Evolutionary conservation across 1,139 yeast species (phyloP), one percentile per base, ranked within the genome.

Genomic region (Nadsonia commutata): DNA sequence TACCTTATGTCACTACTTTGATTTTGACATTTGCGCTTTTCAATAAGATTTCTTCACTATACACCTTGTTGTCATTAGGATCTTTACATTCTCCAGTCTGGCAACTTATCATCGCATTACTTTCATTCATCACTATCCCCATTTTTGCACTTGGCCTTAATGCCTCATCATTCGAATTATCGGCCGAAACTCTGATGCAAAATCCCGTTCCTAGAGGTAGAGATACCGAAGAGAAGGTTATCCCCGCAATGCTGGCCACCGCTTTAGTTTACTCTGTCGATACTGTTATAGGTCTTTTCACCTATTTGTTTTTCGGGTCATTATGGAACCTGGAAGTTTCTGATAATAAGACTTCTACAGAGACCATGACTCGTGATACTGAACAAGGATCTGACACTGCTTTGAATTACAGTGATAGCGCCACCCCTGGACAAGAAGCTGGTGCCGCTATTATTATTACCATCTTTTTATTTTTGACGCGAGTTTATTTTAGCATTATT

Each of bases 21-120:
- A 51, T 20, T 49, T 50, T 40, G 55, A 56, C 49, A 53, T 56
- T 40, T 54, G 55, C 39, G 60, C 59, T 66, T 68, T 63, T 37
- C 63, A 36, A 67, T 53, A 21, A 56, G 60, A 18, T 51, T 49
- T 52, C 54, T 4, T 55, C 56, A 7, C 50, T 54, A 19, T 51
- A 51, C 3, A 51, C 51, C 36, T 49, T 40, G 36, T 40, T 46
- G 13, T 46, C 44, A 3, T 46, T 20, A 20, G 33, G 31, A 5
- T n/a, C 37, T 20, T 33, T 45, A 8, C 42, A 38, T 13, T 44
- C 46, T 13, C 40, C 44, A n/a, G 16, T 31, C 23, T 38, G 36
- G 17, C 46, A 3, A 18, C 44, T 42, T n/a, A 21, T 36, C 11
- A 38, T 37, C 20, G 43, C 38, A 36, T 22, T 37, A 41, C 18